Conservation (phyloP, 352 stramenopile genomes). For the Halophytophthora polymorphica region DNA sequence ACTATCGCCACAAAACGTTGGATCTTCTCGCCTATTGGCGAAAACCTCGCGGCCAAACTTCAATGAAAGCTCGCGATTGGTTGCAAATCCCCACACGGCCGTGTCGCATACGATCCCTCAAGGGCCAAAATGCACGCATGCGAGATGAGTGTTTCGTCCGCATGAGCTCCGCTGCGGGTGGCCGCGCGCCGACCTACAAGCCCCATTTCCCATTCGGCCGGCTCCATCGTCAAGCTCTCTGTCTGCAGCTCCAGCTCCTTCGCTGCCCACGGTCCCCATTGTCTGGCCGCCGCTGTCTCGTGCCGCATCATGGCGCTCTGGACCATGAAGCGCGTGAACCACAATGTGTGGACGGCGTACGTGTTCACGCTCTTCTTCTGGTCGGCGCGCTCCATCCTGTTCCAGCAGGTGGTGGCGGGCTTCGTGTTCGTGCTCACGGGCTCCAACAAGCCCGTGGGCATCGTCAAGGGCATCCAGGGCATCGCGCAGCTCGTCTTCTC, state of each 20-base stretch:
- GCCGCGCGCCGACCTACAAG: too few species aligned
- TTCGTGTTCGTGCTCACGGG: constrained; percentile 75
- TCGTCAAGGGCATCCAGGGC: constrained; percentile 81
- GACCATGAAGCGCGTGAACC: constrained; percentile 19
- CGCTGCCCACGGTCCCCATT: too few species aligned
- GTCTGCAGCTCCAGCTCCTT: neutral
- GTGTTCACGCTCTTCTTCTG: constrained; percentile 77
- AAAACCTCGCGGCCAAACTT: too few species aligned
- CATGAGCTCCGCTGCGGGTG: too few species aligned
- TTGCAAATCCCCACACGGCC: too few species aligned
- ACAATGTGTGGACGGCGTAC: constrained; percentile 70
- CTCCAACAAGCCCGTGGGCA: constrained; percentile 74
- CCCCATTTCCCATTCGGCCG: too few species aligned
- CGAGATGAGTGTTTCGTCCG: too few species aligned
- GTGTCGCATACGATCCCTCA: too few species aligned
- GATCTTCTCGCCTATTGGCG: too few species aligned
- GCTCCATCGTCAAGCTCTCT: neutral
- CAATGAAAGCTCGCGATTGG: too few species aligned
- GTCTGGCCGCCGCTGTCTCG: neutral
- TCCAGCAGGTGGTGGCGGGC: constrained; percentile 73
- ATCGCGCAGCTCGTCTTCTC: constrained; percentile 77
- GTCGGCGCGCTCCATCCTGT: constrained; percentile 65
- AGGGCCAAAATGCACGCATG: too few species aligned
- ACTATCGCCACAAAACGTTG: too few species aligned
- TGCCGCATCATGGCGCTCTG: constrained; percentile 16